Conservation (phyloP, 2,329 filamentous ascomycete genomes). For the Aspergillus ibericus region DNA sequence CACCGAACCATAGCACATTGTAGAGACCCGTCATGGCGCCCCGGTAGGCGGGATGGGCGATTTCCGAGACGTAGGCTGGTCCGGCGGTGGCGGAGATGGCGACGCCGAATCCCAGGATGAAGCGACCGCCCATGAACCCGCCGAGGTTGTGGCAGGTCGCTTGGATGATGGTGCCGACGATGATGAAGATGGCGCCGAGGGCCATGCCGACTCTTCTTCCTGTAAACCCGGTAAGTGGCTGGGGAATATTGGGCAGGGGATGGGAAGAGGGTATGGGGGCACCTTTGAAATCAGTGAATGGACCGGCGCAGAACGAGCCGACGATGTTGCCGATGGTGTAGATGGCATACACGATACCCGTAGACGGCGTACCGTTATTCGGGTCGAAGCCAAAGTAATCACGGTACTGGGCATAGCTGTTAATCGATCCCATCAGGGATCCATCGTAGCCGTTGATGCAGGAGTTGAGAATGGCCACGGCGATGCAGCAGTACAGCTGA, state of each 20-base stretch:
- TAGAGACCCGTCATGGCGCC: conserved; percentile 43
- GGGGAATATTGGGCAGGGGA: not conserved
- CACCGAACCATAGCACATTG: conserved; percentile 46
- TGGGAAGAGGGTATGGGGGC: not conserved
- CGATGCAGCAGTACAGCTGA: conserved; percentile 41
- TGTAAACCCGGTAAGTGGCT: too few relatives aligned
- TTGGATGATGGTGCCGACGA: conserved; percentile 30
- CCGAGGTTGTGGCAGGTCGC: conserved; percentile 25
- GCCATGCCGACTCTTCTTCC: conserved; percentile 28
- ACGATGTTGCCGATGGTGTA: conserved; percentile 53
- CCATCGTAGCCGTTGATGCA: conserved; percentile 53
- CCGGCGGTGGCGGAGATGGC: conserved; percentile 28
- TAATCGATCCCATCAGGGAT: conserved; percentile 52
- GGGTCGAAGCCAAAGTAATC: conserved; percentile 44
- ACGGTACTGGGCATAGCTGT: conserved; percentile 48
- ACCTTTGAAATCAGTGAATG: conserved; percentile 44
- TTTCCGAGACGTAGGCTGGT: conserved; percentile 39
- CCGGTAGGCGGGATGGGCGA: conserved; percentile 38
- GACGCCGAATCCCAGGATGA: conserved; percentile 34
- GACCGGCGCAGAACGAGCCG: conserved; percentile 47
- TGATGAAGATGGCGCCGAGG: conserved; percentile 26
- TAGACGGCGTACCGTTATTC: conserved; percentile 42
- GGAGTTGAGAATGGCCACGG: conserved; percentile 47
- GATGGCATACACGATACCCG: conserved; percentile 52
- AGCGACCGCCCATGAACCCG: conserved; percentile 33